Evolutionary conservation across 192 early-diverging fungal genomes (phyloP).

Genomic region (Rhizoclosmatium globosum): DNA sequence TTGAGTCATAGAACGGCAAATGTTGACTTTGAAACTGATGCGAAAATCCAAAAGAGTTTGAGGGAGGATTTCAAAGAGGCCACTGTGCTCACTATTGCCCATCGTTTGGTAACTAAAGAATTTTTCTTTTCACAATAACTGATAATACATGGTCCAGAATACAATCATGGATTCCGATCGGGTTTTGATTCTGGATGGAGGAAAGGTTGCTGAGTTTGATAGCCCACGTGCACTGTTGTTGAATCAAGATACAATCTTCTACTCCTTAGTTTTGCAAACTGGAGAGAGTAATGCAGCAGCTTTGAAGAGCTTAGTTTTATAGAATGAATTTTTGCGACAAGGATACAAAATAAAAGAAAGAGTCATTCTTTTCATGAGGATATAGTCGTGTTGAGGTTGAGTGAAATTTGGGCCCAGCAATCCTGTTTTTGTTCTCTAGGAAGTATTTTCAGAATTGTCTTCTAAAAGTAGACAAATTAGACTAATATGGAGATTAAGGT

Average conservation of each 20-base stretch:
- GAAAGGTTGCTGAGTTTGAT: slow-evolving; percentile 76
- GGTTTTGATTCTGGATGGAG: slow-evolving; percentile 79
- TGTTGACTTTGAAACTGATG: slow-evolving; percentile 53
- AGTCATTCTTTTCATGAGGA: too few relatives aligned
- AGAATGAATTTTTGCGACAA: neutral
- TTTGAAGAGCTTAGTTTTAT: slow-evolving; percentile 43
- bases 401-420: too few relatives aligned
- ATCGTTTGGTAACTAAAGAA: neutral
- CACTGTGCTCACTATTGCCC: slow-evolving; percentile 41
- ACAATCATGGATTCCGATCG: slow-evolving; percentile 62
- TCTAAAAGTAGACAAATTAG: too few relatives aligned
- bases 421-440: too few relatives aligned
- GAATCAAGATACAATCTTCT: slow-evolving; percentile 45
- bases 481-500: too few relatives aligned
- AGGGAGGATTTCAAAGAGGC: slow-evolving; percentile 48
- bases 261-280: slow-evolving; percentile 51
- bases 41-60: slow-evolving; percentile 21
- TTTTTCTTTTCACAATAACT: neutral
- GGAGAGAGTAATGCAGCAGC: slow-evolving; percentile 50
- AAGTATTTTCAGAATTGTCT: too few relatives aligned
- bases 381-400: too few relatives aligned
- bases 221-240: slow-evolving; percentile 18
- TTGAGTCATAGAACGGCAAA: slow-evolving; percentile 45
- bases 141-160: slow-evolving; percentile 48
- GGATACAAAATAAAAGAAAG: too few relatives aligned